phyloP scores from a whole-genome alignment of 2,329 filamentous ascomycete genomes.

The Beauveria sp. region DNA sequence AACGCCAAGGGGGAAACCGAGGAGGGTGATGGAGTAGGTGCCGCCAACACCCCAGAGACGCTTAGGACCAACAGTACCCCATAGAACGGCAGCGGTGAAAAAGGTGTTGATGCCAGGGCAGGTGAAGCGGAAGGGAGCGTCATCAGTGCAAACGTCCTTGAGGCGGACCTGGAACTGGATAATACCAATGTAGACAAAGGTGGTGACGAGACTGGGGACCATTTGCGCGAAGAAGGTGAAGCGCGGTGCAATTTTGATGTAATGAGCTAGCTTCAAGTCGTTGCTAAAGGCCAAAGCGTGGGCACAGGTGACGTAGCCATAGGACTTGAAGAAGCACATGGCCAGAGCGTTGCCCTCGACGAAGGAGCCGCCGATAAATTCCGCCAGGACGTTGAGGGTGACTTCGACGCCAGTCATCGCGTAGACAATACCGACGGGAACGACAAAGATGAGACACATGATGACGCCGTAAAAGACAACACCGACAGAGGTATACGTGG shows the following conservation, averaged over 20 bases:
- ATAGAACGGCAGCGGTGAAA: slow-evolving; percentile 33
- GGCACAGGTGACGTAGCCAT: slow-evolving; percentile 28
- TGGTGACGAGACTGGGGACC: slow-evolving; percentile 36
- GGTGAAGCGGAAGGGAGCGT: slow-evolving; percentile 27
- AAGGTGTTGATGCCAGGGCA: slow-evolving; percentile 32
- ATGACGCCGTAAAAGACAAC: slow-evolving; percentile 34
- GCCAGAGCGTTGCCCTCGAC: slow-evolving; percentile 30
- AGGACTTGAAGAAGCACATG: slow-evolving; percentile 21
- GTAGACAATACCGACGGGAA: slow-evolving; percentile 35
- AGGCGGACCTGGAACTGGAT: slow-evolving; percentile 32
- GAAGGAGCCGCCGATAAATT: slow-evolving; percentile 34
- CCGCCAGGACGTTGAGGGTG: slow-evolving; percentile 31
- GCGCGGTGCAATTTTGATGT: slow-evolving; percentile 40
- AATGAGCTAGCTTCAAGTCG: slow-evolving; percentile 44
- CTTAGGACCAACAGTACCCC: slow-evolving; percentile 42
- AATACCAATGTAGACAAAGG: slow-evolving; percentile 36
- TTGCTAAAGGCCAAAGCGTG: slow-evolving; percentile 24
- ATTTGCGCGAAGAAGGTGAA: slow-evolving; percentile 41
- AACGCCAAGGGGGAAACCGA: slow-evolving; percentile 32
- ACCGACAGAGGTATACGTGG: slow-evolving; percentile 32
- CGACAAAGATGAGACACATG: slow-evolving; percentile 32
- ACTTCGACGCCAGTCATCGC: slow-evolving; percentile 38
- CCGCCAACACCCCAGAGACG: slow-evolving; percentile 32
- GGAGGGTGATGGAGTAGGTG: slow-evolving; percentile 28
- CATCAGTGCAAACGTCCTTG: slow-evolving; percentile 27